Evolutionary conservation across 2,329 filamentous ascomycete species (phyloP), one percentile per base, ranked within the genome.

Genomic region (Fusarium acutatum): DNA sequence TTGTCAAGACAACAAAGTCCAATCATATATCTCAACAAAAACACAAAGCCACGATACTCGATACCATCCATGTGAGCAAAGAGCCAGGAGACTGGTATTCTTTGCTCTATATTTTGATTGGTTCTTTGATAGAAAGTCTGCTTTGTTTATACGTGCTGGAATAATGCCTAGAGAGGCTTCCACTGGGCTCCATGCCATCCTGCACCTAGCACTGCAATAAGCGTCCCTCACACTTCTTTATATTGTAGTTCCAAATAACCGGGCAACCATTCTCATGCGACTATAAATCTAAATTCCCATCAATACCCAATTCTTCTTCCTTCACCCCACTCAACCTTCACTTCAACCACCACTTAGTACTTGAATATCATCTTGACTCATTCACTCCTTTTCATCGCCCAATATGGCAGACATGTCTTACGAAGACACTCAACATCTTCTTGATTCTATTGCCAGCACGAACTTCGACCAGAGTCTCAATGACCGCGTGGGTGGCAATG

Each of bases 91-190:
- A 1, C 8, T 24, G n/a, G 10, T 15, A 17, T 26, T 43, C 6
- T 44, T 43, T 57, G 24, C 12, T 15, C 49, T 5, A 3, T 2
- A 3, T 11, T 38, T 22, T 57, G 26, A 60, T 68, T 67, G 71
- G 71, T 1, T 22, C 41, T 71, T 67, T 60, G 22, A 67, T 17
- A 13, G n/a, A 26, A 1, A 67, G 13, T 38, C 14, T 60, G 22
- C 50, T 73, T 71, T 73, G 47, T 74, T 47, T n/a, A 18, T 34
- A 18, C 15, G 5, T 15, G 3, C 32, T 35, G 6, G 24, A 22
- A 44, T 35, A 54, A 43, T 17, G 40, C 15, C 28, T 38, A 34
- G 35, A 43, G 14, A 38, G 41, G 22, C 47, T 53, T 22, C 38
- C 49, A 37, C 20, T 34, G 26, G 20, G 18, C 26, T 46, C 44